These are phyloP conservation scores for Eragrostis nindensis DNA, from an alignment of 176 grass and related monocot species.

Conservation along the genomic window DNA sequence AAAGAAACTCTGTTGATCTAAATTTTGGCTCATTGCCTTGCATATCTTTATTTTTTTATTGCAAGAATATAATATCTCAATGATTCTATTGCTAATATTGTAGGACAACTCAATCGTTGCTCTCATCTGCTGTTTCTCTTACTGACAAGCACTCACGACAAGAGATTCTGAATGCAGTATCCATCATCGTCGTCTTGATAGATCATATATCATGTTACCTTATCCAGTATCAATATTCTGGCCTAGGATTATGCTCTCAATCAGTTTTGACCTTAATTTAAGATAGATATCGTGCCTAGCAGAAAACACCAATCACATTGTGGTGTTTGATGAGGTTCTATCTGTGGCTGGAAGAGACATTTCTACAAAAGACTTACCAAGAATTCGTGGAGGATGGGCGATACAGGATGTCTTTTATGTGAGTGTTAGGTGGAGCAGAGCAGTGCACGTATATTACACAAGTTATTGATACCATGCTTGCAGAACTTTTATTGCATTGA, in stretches of 20 bases:
- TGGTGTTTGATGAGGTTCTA: slow-evolving; percentile 93
- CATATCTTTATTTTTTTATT: slow-evolving; percentile 21
- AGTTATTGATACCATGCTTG: slow-evolving; percentile 23
- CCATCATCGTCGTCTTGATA: slow-evolving; percentile 42
- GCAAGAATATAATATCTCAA: slow-evolving; percentile 25
- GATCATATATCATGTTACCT: background rate
- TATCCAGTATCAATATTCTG: slow-evolving; percentile 4
- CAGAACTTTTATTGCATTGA: slow-evolving; percentile 20
- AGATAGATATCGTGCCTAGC: slow-evolving; percentile 96
- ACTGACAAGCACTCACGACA: slow-evolving; percentile 78
- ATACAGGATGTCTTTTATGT: slow-evolving; percentile 95
- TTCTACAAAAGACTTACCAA: slow-evolving; percentile 87
- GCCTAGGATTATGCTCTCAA: slow-evolving; percentile 28
- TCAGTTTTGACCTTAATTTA: slow-evolving; percentile 54
- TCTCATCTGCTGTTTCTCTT: slow-evolving; percentile 74
- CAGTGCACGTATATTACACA: slow-evolving; percentile 27
- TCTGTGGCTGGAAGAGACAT: slow-evolving; percentile 88
- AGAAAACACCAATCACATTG: slow-evolving; percentile 78
- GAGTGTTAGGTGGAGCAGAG: slow-evolving; percentile 34
- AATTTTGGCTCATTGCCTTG: slow-evolving; percentile 3
- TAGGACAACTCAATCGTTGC: slow-evolving; percentile 90
- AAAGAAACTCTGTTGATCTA: background rate
- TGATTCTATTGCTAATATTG: slow-evolving; percentile 39
- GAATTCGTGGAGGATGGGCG: slow-evolving; percentile 95
- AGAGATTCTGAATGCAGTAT: slow-evolving; percentile 95